Percentiles rank a stretch among this genome's conserved stretches.
Conservation (phyloP, 2,329 filamentous ascomycete genomes). For the Fusarium begoniae region DNA sequence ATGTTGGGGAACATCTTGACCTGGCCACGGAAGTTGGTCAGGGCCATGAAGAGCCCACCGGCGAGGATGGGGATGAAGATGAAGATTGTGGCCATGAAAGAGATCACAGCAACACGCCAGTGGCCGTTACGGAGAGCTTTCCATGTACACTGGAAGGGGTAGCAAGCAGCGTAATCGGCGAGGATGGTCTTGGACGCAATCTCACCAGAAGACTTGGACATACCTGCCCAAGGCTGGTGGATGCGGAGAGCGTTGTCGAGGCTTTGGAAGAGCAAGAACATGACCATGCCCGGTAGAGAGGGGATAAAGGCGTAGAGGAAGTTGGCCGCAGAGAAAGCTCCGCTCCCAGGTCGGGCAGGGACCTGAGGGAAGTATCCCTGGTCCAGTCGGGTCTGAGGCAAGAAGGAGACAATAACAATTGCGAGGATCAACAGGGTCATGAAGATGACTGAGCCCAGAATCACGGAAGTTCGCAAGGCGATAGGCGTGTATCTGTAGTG, state of each 20-base stretch:
- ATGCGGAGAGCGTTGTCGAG: conserved; percentile 73
- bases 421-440: conserved; percentile 71
- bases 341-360: conserved; percentile 64
- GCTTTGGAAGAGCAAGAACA: conserved; percentile 73
- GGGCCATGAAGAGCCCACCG: conserved; percentile 78
- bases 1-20: conserved; percentile 78
- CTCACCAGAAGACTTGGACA: conserved; percentile 66
- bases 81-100: conserved; percentile 67
- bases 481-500: conserved; percentile 76
- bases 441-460: conserved; percentile 72
- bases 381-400: conserved; percentile 71
- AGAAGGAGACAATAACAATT: conserved; percentile 81
- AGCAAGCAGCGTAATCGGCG: conserved; percentile 74
- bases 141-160: conserved; percentile 68
- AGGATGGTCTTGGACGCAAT: conserved; percentile 71
- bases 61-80: conserved; percentile 72
- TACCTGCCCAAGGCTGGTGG: conserved; percentile 74
- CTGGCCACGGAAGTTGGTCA: conserved; percentile 62
- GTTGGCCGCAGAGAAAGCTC: conserved; percentile 84
- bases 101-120: conserved; percentile 71
- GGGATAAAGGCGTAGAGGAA: conserved; percentile 87
- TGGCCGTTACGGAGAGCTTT: conserved; percentile 69
- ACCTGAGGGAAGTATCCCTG: conserved; percentile 78
- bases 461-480: conserved; percentile 73
- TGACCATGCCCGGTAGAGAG: conserved; percentile 70